Conservation (phyloP, 805 yeast species). For the Candida railenensis region DNA sequence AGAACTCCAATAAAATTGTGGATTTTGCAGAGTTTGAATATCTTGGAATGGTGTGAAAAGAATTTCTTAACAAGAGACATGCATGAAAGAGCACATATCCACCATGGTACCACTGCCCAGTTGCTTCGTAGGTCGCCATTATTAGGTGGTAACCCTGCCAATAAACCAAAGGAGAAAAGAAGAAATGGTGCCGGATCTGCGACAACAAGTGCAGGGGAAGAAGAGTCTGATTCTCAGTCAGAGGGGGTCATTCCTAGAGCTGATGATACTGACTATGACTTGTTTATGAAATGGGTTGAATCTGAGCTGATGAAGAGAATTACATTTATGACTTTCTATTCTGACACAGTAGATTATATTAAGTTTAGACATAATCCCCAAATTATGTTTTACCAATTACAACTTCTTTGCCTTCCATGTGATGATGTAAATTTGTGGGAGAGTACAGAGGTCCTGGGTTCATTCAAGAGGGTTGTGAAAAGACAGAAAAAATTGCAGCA, state of each 20-base stretch:
- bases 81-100: slow-evolving; percentile 82
- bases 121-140: slow-evolving; percentile 72
- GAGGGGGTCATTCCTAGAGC: slow-evolving; percentile 4
- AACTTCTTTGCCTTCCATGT: slow-evolving; percentile 40
- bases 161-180: slow-evolving; percentile 21
- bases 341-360: slow-evolving; percentile 77
- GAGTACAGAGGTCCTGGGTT: slow-evolving; percentile 35
- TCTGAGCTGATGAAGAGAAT: slow-evolving; percentile 75
- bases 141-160: slow-evolving; percentile 66
- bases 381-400: slow-evolving; percentile 37
- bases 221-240: slow-evolving; percentile 22
- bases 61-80: slow-evolving; percentile 62
- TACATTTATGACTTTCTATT: slow-evolving; percentile 77
- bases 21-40: slow-evolving; percentile 69
- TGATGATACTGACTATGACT: slow-evolving; percentile 22
- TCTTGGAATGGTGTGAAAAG: slow-evolving; percentile 81
- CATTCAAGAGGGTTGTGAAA: slow-evolving; percentile 37
- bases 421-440: slow-evolving; percentile 42
- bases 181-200: slow-evolving; percentile 12
- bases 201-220: slow-evolving; percentile 34
- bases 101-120: slow-evolving; percentile 85
- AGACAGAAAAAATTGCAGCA: slow-evolving; percentile 30
- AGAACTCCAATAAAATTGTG: slow-evolving; percentile 75
- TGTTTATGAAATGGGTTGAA: slow-evolving; percentile 72
- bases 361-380: slow-evolving; percentile 71